phyloP scores from a whole-genome alignment of 768 basidiomycete genomes.

The Collybia mongolica region DNA sequence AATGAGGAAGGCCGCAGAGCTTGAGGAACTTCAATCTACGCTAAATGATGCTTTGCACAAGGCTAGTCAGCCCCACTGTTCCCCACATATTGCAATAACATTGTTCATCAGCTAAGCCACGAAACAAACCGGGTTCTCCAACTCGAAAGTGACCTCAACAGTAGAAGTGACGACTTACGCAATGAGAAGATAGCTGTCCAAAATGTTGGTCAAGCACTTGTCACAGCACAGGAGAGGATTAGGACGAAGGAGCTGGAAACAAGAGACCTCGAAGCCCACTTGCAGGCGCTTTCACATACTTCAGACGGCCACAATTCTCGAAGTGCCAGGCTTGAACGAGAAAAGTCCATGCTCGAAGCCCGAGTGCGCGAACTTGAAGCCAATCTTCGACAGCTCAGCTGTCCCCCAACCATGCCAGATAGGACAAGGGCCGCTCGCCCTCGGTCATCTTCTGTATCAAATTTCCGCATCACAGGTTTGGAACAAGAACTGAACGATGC shows the following conservation, averaged over 20 bases:
- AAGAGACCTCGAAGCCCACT: conserved; percentile 53
- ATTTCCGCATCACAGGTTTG: conserved; percentile 44
- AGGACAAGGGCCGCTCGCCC: conserved; percentile 38
- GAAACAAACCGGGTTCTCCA: conserved; percentile 56
- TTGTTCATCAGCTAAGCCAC: conserved; percentile 42
- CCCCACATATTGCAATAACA: conserved; percentile 3
- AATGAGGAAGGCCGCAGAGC: conserved; percentile 36
- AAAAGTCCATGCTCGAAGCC: conserved; percentile 54
- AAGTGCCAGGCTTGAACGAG: conserved; percentile 48
- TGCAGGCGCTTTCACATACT: conserved; percentile 54
- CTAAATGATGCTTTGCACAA: conserved; percentile 47
- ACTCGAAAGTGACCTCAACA: conserved; percentile 50
- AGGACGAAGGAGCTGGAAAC: conserved; percentile 48
- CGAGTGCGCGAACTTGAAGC: conserved; percentile 60
- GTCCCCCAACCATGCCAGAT: conserved; percentile 28
- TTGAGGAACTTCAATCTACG: conserved; percentile 39
- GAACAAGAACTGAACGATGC: conserved; percentile 56
- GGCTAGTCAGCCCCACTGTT: conserved; percentile 24
- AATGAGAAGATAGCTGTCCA: conserved; percentile 50
- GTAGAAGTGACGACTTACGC: conserved; percentile 54
- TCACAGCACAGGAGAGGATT: conserved; percentile 45
- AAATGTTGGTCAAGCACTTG: conserved; percentile 52
- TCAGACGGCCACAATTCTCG: conserved; percentile 45
- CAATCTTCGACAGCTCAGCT: conserved; percentile 32
- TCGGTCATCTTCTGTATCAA: conserved; percentile 61